Conservation (phyloP, 1,139 yeast genomes). For the Geotrichum siamense region DNA sequence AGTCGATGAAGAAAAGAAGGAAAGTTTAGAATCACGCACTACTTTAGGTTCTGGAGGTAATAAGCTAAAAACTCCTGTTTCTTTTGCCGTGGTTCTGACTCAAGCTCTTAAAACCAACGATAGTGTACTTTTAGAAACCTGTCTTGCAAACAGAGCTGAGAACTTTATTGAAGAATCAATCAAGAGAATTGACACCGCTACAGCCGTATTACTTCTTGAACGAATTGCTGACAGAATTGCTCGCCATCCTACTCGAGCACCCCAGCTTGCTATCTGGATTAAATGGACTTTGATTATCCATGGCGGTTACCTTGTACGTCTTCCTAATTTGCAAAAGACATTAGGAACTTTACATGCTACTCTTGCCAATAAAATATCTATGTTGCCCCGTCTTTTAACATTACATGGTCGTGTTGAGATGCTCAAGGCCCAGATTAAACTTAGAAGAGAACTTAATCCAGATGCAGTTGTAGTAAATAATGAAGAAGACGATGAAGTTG, state of each 20-base stretch:
- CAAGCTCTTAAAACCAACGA: constrained; percentile 40
- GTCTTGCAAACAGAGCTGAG: constrained; percentile 62
- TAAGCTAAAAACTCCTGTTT: constrained; percentile 28
- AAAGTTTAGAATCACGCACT: constrained; percentile 16
- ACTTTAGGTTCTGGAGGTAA: constrained; percentile 1
- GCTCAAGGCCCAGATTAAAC: constrained; percentile 59
- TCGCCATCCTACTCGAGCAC: constrained; percentile 59
- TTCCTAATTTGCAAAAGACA: constrained; percentile 61
- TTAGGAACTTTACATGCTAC: constrained; percentile 74
- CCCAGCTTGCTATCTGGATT: constrained; percentile 78
- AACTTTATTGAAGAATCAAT: constrained; percentile 66
- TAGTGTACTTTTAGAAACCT: constrained; percentile 52
- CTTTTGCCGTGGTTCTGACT: constrained; percentile 36
- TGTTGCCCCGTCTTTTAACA: constrained; percentile 71
- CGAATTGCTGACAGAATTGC: constrained; percentile 79
- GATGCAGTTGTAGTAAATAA: constrained; percentile 29
- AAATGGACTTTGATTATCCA: constrained; percentile 89
- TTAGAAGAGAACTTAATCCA: constrained; percentile 51
- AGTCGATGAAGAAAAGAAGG: constrained; percentile 25
- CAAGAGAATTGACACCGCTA: constrained; percentile 57
- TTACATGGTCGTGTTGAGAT: constrained; percentile 75
- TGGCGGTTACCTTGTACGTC: constrained; percentile 69
- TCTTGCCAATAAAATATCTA: constrained; percentile 62
- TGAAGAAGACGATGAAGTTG: constrained; percentile 35
- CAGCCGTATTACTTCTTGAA: constrained; percentile 71